These are phyloP conservation scores for Lachancea quebecensis DNA, from an alignment of 805 yeast genomes.

Conservation along the genomic window DNA sequence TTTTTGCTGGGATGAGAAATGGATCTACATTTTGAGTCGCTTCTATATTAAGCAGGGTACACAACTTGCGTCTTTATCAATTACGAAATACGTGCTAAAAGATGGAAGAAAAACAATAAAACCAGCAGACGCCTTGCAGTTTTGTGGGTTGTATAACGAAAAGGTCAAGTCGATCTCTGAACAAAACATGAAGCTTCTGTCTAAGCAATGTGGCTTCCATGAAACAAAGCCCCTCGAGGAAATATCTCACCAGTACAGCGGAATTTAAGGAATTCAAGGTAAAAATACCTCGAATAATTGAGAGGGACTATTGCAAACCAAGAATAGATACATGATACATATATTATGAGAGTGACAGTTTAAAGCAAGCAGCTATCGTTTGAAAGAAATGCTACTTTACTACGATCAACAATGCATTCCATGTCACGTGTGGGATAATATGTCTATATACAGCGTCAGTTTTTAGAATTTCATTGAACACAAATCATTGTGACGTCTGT, in stretches of 20 bases:
- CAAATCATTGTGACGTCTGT: background rate
- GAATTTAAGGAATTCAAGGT: background rate
- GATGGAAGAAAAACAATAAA: constrained; percentile 66
- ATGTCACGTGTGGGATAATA: too few species aligned
- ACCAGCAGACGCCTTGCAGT: constrained; percentile 53
- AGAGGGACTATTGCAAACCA: background rate
- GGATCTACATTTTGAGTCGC: constrained; percentile 67
- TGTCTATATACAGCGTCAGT: too few species aligned
- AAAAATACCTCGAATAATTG: too few species aligned
- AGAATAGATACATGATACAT: too few species aligned
- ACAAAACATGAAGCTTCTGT: constrained; percentile 31
- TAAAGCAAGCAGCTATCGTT: too few species aligned
- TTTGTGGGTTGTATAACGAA: constrained; percentile 49
- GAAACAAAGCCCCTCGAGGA: constrained; percentile 23
- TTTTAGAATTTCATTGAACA: background rate
- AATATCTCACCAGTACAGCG: constrained; percentile 10
- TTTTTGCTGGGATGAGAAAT: constrained; percentile 79
- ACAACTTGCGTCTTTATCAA: constrained; percentile 48
- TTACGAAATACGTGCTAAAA: constrained; percentile 80
- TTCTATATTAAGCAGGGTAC: constrained; percentile 41
- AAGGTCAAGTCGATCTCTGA: constrained; percentile 39
- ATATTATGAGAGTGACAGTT: too few species aligned
- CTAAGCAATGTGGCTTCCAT: constrained; percentile 26
- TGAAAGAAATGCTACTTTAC: too few species aligned
- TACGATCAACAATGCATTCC: too few species aligned